A percentile compares a stretch with the other conserved stretches of the same genome.
phyloP scores from a whole-genome alignment of 805 yeast species.

The Starmerella khaoyaiensis region DNA sequence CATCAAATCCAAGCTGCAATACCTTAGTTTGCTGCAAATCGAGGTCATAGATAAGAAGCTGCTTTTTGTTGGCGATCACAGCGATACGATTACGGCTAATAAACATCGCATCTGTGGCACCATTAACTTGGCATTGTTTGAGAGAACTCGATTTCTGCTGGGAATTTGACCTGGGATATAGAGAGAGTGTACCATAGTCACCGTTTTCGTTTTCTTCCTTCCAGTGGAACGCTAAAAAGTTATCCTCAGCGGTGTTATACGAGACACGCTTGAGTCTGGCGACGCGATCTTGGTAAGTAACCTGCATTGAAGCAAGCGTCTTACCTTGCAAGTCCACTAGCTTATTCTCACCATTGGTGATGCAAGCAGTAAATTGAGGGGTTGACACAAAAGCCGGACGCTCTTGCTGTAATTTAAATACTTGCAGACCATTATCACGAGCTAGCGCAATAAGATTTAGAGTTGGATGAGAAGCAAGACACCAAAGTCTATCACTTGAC shows the following conservation, averaged over 20 bases:
- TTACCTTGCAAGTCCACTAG: slow-evolving; percentile 41
- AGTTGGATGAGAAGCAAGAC: slow-evolving; percentile 73
- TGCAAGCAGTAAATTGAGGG: slow-evolving; percentile 49
- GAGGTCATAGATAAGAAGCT: slow-evolving; percentile 74
- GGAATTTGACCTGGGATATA: slow-evolving; percentile 81
- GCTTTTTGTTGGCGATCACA: slow-evolving; percentile 52
- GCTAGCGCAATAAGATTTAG: slow-evolving; percentile 92
- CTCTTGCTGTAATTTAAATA: slow-evolving; percentile 92
- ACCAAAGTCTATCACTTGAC: slow-evolving; percentile 48
- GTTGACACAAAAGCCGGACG: slow-evolving; percentile 70
- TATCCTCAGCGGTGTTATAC: slow-evolving; percentile 84
- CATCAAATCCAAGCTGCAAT: slow-evolving; percentile 51
- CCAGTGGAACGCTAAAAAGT: slow-evolving; percentile 55
- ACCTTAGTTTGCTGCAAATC: slow-evolving; percentile 71
- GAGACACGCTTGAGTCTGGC: slow-evolving; percentile 40
- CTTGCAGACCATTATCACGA: slow-evolving; percentile 96
- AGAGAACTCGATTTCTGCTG: slow-evolving; percentile 16
- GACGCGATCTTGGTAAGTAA: not conserved
- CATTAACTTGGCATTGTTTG: slow-evolving; percentile 35
- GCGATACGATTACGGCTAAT: slow-evolving; percentile 93
- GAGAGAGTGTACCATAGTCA: slow-evolving; percentile 26
- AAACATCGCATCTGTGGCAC: slow-evolving; percentile 65
- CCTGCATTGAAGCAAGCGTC: slow-evolving; percentile 50
- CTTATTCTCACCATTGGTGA: slow-evolving; percentile 66
- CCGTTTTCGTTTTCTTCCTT: slow-evolving; percentile 1